Base-by-base conservation (phyloP, 495 filamentous ascomycete genomes). In the Filosporella fistucella region DNA sequence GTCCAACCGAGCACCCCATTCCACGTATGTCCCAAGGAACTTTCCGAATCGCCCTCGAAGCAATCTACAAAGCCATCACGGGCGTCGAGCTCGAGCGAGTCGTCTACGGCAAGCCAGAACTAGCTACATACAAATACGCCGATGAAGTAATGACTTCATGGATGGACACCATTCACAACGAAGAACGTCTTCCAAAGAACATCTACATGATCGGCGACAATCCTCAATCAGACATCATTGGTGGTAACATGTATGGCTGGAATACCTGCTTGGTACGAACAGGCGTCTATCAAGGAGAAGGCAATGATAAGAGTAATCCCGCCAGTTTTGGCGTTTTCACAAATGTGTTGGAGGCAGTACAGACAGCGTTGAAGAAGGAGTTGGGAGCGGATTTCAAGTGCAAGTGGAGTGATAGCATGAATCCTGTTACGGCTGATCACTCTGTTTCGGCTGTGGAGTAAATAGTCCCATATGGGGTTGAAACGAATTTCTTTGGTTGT, bases 171-270 rank as follows among this genome's bases (percentile, higher is more conserved):
- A 60, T 26, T 28, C 23, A 40, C 54, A n/a, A 24, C 28, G 18
- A 56, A 52, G 16, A 53, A 61, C 17, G 43, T 34, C 17, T 57
- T 56, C 18, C 61, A 91, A 49, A 63, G 62, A 59, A 76, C 67
- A 86, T 98, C 5, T 97, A 94, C 57, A 95, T 96, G 90, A 74
- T 98, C 14, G 93, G 93, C 0, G 93, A 98, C 56, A 98, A 96
- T 55, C 90, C 93, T 1, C 86, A 85, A 56, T 86, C 80, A 14
- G 93, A 98, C 63, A 93, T 98, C 48, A 65, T 69, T 10, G 93
- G 93, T n/a, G 90, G 85, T 18, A 96, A 95, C 56, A 68, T 69
- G 36, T 93, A 85, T 61, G 58, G 57, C 12, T 98, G 93, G 91
- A 61, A 75, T 20, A 86, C 84, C 17, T 74, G 94, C n/a, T 66